Percentiles rank a stretch among this genome's conserved stretches.
Conservation (phyloP, 441 rosid species). For the Rhodomyrtus psidioides region DNA sequence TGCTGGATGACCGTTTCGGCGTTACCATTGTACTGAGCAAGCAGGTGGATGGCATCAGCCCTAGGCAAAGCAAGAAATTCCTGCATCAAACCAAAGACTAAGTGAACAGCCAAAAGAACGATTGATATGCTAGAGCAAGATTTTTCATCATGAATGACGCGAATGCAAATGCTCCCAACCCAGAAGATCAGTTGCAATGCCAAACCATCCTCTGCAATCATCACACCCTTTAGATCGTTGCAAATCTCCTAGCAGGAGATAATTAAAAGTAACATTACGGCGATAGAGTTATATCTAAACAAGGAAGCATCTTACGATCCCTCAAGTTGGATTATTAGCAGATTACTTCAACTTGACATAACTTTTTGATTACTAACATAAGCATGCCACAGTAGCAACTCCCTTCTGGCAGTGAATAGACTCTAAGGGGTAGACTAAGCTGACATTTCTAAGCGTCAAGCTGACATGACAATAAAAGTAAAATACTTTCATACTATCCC, state of each 20-base stretch:
- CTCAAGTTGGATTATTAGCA: background rate
- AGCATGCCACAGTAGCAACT: background rate
- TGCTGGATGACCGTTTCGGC: constrained; percentile 88
- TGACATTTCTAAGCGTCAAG: background rate
- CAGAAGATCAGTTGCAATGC: background rate
- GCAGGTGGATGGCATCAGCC: constrained; percentile 92
- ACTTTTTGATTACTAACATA: background rate
- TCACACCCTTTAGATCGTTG: background rate
- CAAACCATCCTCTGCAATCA: background rate
- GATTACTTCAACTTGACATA: background rate
- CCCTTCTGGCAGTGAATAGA: background rate
- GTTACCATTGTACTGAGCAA: constrained; percentile 76
- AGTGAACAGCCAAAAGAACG: background rate
- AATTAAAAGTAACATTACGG: background rate
- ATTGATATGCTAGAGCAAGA: background rate
- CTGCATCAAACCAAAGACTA: constrained; percentile 29
- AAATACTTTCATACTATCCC: background rate
- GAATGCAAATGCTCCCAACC: background rate
- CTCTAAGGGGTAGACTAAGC: background rate
- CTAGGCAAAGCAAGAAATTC: constrained; percentile 97
- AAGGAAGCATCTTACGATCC: background rate
- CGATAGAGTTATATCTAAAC: background rate
- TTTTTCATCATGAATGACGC: background rate
- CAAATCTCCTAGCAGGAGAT: background rate
- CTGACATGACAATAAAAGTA: background rate